These are phyloP conservation scores for Podaxis pistillaris DNA, from an alignment of 768 basidiomycete genomes.

Conservation along the genomic window DNA sequence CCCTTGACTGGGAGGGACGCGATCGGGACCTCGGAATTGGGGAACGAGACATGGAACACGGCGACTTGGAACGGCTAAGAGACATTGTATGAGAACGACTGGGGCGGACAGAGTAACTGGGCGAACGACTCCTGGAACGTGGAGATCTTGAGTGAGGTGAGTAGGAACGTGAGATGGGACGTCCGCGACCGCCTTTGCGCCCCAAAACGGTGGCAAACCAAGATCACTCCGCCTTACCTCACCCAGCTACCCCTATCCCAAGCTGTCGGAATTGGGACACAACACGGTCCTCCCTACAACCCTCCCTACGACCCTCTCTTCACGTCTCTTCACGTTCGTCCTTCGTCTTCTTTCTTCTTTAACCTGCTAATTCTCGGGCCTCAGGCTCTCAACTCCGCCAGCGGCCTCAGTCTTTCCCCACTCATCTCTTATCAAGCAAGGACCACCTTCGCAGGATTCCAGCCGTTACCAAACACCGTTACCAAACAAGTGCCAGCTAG, in stretches of 20 bases:
- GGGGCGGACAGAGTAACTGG: conserved; percentile 76
- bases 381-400: not conserved
- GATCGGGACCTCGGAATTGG: conserved; percentile 60
- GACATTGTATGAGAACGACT: conserved; percentile 65
- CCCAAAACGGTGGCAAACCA: not conserved
- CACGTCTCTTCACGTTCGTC: not conserved
- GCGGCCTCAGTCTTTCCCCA: not conserved
- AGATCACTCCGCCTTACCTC: no score
- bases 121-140: conserved; percentile 51
- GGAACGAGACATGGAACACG: conserved; percentile 42
- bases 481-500: not conserved
- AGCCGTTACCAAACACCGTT: no score
- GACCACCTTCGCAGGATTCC: conserved; percentile 6
- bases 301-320: not conserved
- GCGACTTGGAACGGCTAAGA: conserved; percentile 49
- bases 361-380: not conserved
- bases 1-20: conserved; percentile 26
- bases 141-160: conserved; percentile 47
- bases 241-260: no score
- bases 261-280: no score
- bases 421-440: conserved; percentile 11
- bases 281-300: not conserved
- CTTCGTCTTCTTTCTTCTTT: not conserved
- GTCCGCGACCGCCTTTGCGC: not conserved
- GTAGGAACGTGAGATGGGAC: not conserved